These are phyloP conservation scores for Clausena lansium DNA, from an alignment of 345 rosid species.

Conservation along the genomic window DNA sequence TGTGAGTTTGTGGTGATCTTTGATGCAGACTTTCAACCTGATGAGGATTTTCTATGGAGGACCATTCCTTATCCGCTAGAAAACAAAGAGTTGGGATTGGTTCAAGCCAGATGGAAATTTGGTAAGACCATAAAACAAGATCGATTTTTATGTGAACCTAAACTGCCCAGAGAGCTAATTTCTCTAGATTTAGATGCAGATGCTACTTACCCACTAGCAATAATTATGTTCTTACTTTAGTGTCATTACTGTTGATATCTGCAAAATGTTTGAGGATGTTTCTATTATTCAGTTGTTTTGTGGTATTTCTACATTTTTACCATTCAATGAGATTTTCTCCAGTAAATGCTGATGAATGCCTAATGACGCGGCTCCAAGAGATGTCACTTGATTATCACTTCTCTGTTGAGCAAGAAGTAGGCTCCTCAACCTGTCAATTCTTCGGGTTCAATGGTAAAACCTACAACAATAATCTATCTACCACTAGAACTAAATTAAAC, in stretches of 20 bases:
- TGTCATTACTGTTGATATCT: neutral
- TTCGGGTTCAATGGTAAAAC: conserved; percentile 51
- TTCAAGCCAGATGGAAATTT: conserved; percentile 37
- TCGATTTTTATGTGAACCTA: neutral
- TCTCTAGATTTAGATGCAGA: neutral
- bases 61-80: conserved; percentile 27
- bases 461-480: neutral
- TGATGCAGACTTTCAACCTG: conserved; percentile 45
- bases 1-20: conserved; percentile 36
- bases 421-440: conserved; percentile 54
- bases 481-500: neutral
- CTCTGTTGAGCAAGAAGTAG: conserved; percentile 54
- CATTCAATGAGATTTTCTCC: neutral
- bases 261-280: too few relatives aligned
- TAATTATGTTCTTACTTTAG: neutral
- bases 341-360: conserved; percentile 57
- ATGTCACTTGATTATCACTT: conserved; percentile 60
- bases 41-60: conserved; percentile 31
- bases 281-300: neutral
- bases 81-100: conserved; percentile 32
- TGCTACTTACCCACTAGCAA: neutral
- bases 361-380: conserved; percentile 55
- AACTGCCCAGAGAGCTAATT: neutral
- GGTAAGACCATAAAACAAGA: conserved; percentile 13
- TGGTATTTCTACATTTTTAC: neutral